These are phyloP conservation scores for Fraxinus anomala DNA, from an alignment of 257 asterid genomes.

Conservation along the genomic window DNA sequence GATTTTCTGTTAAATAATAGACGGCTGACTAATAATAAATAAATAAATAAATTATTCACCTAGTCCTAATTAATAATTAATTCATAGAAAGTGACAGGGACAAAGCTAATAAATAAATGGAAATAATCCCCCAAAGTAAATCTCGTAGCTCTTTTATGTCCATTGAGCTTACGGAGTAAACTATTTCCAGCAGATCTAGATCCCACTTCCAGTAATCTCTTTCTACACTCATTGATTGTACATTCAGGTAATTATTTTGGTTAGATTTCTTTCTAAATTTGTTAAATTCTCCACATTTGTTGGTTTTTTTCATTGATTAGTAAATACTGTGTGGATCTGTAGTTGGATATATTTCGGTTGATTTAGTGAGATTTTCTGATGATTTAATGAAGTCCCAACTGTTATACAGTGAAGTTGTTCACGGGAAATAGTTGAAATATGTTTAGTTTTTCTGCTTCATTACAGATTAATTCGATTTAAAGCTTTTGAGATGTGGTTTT, in stretches of 20 bases:
- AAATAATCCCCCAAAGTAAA: background rate
- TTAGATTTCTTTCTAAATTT: background rate
- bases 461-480: constrained; percentile 6
- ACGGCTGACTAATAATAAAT: no score
- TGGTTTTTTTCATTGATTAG: background rate
- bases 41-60: background rate
- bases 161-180: constrained; percentile 27
- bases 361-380: constrained; percentile 6
- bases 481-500: constrained; percentile 7
- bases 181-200: constrained; percentile 43
- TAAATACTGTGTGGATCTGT: background rate
- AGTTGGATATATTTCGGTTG: constrained; percentile 12
- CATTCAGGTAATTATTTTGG: constrained; percentile 21
- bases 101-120: background rate
- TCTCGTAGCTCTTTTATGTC: background rate
- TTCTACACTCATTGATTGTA: constrained; percentile 17
- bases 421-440: background rate
- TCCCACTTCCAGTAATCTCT: constrained; percentile 28
- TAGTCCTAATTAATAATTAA: background rate
- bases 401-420: constrained; percentile 2
- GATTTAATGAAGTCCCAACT: constrained; percentile 14
- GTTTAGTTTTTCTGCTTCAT: constrained; percentile 2
- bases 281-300: background rate
- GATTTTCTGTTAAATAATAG: no score
- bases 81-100: background rate